Conservation (phyloP, 192 early-diverging fungal species). For the Chytriomyces confervae region DNA sequence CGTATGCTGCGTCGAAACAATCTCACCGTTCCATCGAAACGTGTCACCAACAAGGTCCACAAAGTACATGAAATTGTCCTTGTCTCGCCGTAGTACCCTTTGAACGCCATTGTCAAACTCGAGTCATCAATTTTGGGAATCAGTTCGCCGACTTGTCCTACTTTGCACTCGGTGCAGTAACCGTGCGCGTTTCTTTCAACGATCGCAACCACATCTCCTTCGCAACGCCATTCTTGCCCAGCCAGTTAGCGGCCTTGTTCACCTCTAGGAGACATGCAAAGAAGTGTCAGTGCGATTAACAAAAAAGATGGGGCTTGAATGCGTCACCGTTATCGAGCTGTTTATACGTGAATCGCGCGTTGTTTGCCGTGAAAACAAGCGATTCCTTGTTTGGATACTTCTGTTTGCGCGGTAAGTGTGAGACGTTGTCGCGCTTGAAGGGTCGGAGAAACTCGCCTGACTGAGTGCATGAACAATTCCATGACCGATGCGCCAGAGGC, state of each 20-base stretch:
- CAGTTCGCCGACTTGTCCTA: slow-evolving; percentile 65
- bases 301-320: not conserved
- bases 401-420: not conserved
- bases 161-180: slow-evolving; percentile 51
- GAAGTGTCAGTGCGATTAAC: not conserved
- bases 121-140: slow-evolving; percentile 48
- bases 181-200: slow-evolving; percentile 59
- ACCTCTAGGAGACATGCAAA: not conserved
- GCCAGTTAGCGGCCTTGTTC: slow-evolving; percentile 28
- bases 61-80: slow-evolving; percentile 67
- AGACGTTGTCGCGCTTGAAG: not conserved
- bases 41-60: slow-evolving; percentile 74
- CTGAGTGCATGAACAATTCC: not conserved
- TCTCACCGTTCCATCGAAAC: slow-evolving; percentile 68
- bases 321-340: slow-evolving; percentile 22
- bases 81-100: slow-evolving; percentile 46
- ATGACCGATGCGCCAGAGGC: not conserved
- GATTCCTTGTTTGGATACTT: slow-evolving; percentile 32
- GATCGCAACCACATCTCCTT: slow-evolving; percentile 55
- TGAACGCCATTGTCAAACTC: slow-evolving; percentile 40
- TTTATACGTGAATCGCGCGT: slow-evolving; percentile 14
- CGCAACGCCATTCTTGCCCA: slow-evolving; percentile 15
- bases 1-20: slow-evolving; percentile 53
- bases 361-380: slow-evolving; percentile 17
- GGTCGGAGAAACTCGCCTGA: not conserved